Evolutionary conservation across 108 stramenopile genomes (phyloP), one percentile per base, ranked within the genome.

Genomic region (Epipyxis sp.): DNA sequence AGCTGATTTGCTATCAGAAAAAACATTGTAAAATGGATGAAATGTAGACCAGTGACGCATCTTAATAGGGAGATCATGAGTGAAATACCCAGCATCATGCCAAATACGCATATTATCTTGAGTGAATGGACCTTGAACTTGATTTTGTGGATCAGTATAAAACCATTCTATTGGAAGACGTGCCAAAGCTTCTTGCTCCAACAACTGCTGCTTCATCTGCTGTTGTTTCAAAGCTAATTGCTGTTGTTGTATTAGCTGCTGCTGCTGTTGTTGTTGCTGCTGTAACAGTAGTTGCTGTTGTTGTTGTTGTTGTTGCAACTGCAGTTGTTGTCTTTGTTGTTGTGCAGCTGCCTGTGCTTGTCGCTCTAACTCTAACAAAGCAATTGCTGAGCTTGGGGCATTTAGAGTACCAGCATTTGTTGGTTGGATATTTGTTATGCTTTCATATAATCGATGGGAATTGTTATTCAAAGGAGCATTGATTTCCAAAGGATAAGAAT

Each of bases 41-140:
- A 65, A 65, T 32, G 10, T 25, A 37, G 61, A 13, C 61, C 61
- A 65, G 25, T 37, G 6, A 13, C 61, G 34, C 34, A 65, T 16
- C 61, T 65, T 29, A 6, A 65, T 65, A 37, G 61, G 61, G 3
- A 65, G 25, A 37, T 65, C 61, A 35, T 3, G 34, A 37, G 61
- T 16, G 25, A 65, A 65, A 37, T 65, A 65, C 6, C 61, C 61
- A 37, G 10, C 61, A 16, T 65, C 35, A 37, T 65, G 10, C 61
- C 61, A 65, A 10, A 35, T 10, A 13, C 61, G 3, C 61, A 65
- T 65, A 29, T 29, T 65, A 16, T 29, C 61, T 25, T 65, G 61
- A 29, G 61, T 32, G 25, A 65, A 65, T 35, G 61, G 61, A 65
- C 61, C 61, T 65, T 65, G 61, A 3, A 37, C 35, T 29, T 37